A percentile compares a stretch with the other conserved stretches of the same genome.
Conservation (phyloP, 139 green algal species). For the Chlamydomonas schloesseri region DNA sequence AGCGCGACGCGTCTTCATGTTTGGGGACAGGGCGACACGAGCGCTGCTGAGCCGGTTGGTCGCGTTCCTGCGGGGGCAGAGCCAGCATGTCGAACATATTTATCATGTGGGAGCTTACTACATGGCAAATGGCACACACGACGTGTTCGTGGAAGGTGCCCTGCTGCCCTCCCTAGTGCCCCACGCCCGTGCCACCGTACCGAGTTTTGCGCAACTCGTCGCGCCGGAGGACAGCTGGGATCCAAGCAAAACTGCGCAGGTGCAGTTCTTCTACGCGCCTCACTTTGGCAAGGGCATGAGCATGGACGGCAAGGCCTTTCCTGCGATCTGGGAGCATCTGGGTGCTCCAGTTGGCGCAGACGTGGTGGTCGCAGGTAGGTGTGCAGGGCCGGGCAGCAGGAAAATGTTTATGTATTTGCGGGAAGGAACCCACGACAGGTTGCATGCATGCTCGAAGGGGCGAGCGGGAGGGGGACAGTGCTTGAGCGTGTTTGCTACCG, state of each 20-base stretch:
- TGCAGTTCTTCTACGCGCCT: conserved; percentile 12
- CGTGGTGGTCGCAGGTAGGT: neutral
- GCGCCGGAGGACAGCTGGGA: conserved; percentile 1
- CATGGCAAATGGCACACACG: conserved; percentile 19
- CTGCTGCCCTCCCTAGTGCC: neutral
- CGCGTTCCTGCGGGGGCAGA: neutral
- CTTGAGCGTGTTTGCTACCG: no score
- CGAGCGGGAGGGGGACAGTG: no score
- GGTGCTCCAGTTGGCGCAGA: neutral
- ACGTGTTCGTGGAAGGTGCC: neutral
- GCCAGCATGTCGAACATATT: conserved; percentile 1
- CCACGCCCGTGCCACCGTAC: neutral
- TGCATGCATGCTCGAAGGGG: no score
- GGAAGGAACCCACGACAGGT: no score
- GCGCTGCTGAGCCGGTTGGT: neutral
- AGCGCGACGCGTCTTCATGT: neutral
- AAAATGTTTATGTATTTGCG: no score
- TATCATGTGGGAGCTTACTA: neutral
- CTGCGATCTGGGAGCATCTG: neutral
- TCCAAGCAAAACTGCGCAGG: neutral
- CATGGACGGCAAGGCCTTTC: neutral
- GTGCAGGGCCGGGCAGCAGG: no score
- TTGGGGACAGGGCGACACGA: conserved; percentile 19
- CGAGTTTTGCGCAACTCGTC: neutral
- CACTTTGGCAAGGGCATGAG: neutral